These are phyloP conservation scores for Plantago coronopus DNA, from an alignment of 305 asterid species.

Conservation along the genomic window DNA sequence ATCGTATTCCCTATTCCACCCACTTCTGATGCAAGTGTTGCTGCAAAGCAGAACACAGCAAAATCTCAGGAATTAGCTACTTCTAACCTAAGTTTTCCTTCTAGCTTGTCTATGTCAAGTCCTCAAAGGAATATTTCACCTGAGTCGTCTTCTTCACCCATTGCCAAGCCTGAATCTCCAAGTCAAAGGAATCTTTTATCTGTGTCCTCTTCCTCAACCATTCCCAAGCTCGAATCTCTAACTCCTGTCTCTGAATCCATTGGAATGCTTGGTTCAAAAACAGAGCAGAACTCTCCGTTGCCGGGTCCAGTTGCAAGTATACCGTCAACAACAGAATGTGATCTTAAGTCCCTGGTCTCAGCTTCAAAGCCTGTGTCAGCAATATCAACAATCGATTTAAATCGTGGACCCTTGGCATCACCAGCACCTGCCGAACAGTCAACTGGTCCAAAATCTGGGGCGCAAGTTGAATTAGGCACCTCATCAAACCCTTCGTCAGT, in stretches of 20 bases:
- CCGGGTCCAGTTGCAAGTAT: conserved; percentile 30
- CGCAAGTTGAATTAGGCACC: conserved; percentile 33
- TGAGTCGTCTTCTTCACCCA: conserved; percentile 26
- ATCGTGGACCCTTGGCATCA: conserved; percentile 27
- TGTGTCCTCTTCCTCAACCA: conserved; percentile 29
- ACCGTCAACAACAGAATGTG: conserved; percentile 33
- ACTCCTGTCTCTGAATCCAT: conserved; percentile 30
- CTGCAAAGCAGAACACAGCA: conserved; percentile 32
- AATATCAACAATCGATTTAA: conserved; percentile 27
- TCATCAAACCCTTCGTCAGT: conserved; percentile 30
- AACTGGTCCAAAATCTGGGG: conserved; percentile 31
- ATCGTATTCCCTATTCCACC: conserved; percentile 33
- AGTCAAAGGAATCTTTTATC: not conserved
- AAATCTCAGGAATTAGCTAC: conserved; percentile 34
- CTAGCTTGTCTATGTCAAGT: not conserved
- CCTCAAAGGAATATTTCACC: not conserved
- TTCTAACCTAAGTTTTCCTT: conserved; percentile 29
- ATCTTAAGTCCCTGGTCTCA: conserved; percentile 31
- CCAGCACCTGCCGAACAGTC: conserved; percentile 31
- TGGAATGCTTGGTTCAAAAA: conserved; percentile 31
- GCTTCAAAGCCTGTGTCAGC: conserved; percentile 34
- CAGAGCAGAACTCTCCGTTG: conserved; percentile 26
- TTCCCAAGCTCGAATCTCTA: conserved; percentile 30
- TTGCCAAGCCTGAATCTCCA: conserved; percentile 26
- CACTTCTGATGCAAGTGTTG: conserved; percentile 34